These are phyloP conservation scores for Russula sp. DNA, from an alignment of 768 basidiomycete species.

Conservation along the genomic window DNA sequence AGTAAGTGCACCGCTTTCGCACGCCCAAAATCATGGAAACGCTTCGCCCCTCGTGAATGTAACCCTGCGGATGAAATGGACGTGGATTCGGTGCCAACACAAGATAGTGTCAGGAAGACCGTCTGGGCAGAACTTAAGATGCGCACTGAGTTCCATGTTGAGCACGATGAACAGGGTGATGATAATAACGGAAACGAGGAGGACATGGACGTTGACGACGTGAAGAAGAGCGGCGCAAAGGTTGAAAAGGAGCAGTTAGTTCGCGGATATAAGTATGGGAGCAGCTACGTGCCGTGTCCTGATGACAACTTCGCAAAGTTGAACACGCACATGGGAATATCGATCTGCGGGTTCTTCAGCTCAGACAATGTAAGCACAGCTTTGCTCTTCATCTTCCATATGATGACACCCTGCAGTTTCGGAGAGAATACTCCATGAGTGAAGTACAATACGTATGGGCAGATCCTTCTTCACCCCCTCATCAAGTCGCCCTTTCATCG, in stretches of 20 bases:
- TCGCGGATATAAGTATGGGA: slow-evolving; percentile 84
- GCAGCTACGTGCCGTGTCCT: slow-evolving; percentile 82
- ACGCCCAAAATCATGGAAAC: slow-evolving; percentile 76
- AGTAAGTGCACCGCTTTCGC: slow-evolving; percentile 76
- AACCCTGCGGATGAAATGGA: slow-evolving; percentile 38
- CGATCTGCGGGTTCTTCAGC: slow-evolving; percentile 82
- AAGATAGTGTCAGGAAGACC: slow-evolving; percentile 27
- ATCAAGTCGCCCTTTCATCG: slow-evolving; percentile 84
- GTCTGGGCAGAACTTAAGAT: slow-evolving; percentile 44
- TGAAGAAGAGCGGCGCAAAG: slow-evolving; percentile 45
- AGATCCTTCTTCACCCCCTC: slow-evolving; percentile 57
- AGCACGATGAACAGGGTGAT: slow-evolving; percentile 33
- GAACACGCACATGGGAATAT: slow-evolving; percentile 78
- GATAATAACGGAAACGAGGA: slow-evolving; percentile 40
- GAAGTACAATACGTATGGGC: slow-evolving; percentile 88
- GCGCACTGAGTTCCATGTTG: slow-evolving; percentile 57
- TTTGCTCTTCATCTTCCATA: background rate
- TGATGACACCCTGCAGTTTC: slow-evolving; percentile 52
- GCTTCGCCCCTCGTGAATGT: slow-evolving; percentile 49
- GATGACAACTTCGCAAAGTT: slow-evolving; percentile 79
- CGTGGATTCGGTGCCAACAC: slow-evolving; percentile 27
- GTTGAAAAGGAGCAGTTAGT: slow-evolving; percentile 79
- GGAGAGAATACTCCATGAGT: slow-evolving; percentile 76
- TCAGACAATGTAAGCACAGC: slow-evolving; percentile 52
- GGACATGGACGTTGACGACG: slow-evolving; percentile 39